Base-by-base conservation (phyloP, 192 early-diverging fungal species). In the Coemansia sp. region DNA sequence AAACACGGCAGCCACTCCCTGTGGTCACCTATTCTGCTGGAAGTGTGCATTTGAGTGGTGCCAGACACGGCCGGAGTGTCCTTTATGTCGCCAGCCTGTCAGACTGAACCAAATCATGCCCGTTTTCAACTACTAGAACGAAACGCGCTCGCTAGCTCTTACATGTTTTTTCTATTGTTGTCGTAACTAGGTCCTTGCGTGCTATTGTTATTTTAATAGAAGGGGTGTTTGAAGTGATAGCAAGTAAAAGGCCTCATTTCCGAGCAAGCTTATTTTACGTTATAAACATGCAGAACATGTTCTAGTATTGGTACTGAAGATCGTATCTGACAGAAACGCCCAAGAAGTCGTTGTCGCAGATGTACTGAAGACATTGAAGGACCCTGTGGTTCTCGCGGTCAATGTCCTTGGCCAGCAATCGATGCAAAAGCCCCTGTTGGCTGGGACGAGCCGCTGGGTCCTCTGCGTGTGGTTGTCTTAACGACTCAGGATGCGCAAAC, bases 1-100 rank as follows among this genome's bases (percentile, higher is more conserved):
- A 38, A 81, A 85, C 57, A 87, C 94, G 12, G 94, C 94, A 0
- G 85, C 92, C 1, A 97, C 95, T 0, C 90, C 92, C 4, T 98
- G 97, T 75, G 97, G 97, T 0, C 97, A 98, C 76, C 67, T 98
- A 64, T 97, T 97, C 69, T 98, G 97, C 75, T 98, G 95, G 95
- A 89, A 72, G 19, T 98, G 97, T 67, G 91, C 94, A 37, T 86
- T 91, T 19, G 94, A 96, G 72, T 97, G 97, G 94, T 92, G 92
- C 65, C 87, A 91, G 54, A 92, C 88, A 63, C 97, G 95, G 86
- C 82, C 91, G 5, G 97, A 98, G 74, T 98, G 97, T 60, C 95
- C 97, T 37, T 79, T 98, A 2, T 98, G 97, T 56, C 88, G 97
- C 39, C 95, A 96, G 69, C 75, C 86, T 8, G 80, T 94, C 5